Evolutionary conservation across 208 protist species (phyloP).

Genomic region (Kentomonas sorsogonicus): DNA sequence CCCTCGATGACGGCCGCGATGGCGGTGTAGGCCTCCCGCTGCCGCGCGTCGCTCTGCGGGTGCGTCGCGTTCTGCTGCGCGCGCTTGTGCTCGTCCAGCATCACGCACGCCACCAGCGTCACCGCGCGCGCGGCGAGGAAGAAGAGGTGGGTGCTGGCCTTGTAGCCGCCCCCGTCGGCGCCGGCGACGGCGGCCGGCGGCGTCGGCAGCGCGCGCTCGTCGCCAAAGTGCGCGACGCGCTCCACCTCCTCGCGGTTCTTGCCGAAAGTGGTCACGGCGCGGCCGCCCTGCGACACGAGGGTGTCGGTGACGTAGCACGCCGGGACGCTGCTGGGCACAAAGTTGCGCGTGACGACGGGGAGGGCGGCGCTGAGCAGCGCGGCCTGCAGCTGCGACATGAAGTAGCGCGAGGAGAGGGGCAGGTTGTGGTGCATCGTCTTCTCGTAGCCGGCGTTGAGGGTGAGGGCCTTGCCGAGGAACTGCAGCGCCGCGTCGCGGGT

Average conservation of each 20-base stretch:
- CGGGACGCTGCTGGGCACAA: constrained; percentile 34
- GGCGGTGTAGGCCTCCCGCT: constrained; percentile 41
- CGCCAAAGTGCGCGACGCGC: constrained; percentile 64
- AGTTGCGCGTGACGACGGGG: constrained; percentile 43
- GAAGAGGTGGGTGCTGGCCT: constrained; percentile 70
- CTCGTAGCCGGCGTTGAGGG: constrained; percentile 67
- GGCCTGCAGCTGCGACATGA: constrained; percentile 75
- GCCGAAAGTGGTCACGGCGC: too few species aligned
- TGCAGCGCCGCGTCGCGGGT: constrained; percentile 62
- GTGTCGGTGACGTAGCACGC: constrained; percentile 39
- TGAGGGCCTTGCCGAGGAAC: constrained; percentile 60
- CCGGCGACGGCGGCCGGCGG: constrained; percentile 10
- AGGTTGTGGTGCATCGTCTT: constrained; percentile 76
- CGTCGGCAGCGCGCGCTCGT: constrained; percentile 46
- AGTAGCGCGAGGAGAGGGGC: constrained; percentile 69
- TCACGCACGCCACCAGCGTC: constrained; percentile 34
- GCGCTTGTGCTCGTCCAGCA: constrained; percentile 67
- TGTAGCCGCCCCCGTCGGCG: constrained; percentile 35
- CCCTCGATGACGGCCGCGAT: constrained; percentile 60
- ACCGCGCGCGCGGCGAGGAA: constrained; percentile 64
- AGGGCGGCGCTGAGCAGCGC: constrained; percentile 66
- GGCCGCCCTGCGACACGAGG: constrained; percentile 46
- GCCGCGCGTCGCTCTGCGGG: constrained; percentile 30
- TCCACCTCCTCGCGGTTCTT: constrained; percentile 66
- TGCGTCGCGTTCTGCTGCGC: constrained; percentile 41